These are phyloP conservation scores for Beauveria scarabaeidicola DNA, from an alignment of 2,329 filamentous ascomycete genomes.

Conservation along the genomic window DNA sequence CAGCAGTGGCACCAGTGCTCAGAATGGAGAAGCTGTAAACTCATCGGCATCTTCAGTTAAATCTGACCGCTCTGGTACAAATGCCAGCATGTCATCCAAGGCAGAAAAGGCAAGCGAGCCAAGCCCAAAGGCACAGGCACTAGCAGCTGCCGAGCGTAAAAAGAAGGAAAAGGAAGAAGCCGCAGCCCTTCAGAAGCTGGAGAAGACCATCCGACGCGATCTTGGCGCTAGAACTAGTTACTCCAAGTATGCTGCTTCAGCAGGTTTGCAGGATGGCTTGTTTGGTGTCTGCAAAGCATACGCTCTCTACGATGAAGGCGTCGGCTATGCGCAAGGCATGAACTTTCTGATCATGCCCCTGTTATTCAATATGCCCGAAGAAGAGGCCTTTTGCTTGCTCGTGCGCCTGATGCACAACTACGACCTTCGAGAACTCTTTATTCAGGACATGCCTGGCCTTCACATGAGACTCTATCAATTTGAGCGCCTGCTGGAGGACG, in stretches of 20 bases:
- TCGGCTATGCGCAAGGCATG: slow-evolving; percentile 97
- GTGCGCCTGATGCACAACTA: slow-evolving; percentile 97
- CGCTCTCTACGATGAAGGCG: slow-evolving; percentile 85
- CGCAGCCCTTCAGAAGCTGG: slow-evolving; percentile 66
- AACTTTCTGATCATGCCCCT: slow-evolving; percentile 97
- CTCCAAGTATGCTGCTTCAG: slow-evolving; percentile 87
- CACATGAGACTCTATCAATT: slow-evolving; percentile 94
- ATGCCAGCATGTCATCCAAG: slow-evolving; percentile 48
- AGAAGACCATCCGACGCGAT: slow-evolving; percentile 86
- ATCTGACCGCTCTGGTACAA: slow-evolving; percentile 62
- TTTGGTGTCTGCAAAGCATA: slow-evolving; percentile 98
- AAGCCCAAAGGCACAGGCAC: slow-evolving; percentile 56
- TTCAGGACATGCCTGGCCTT: slow-evolving; percentile 91
- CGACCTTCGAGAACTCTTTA: slow-evolving; percentile 82
- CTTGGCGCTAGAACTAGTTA: slow-evolving; percentile 89
- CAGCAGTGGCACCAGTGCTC: slow-evolving; percentile 48
- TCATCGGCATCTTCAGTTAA: slow-evolving; percentile 82
- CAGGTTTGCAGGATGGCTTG: slow-evolving; percentile 84
- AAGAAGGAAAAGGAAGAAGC: slow-evolving; percentile 73
- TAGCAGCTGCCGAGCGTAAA: slow-evolving; percentile 58
- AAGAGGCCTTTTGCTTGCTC: slow-evolving; percentile 89
- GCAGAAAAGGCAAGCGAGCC: slow-evolving; percentile 55
- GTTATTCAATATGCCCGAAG: slow-evolving; percentile 96
- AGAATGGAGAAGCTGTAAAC: slow-evolving; percentile 53
- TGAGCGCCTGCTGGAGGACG: slow-evolving; percentile 84